Percentiles rank a stretch among this genome's conserved stretches.
Evolutionary conservation across 106 monocot species (phyloP).

Genomic region (Allium fistulosum): DNA sequence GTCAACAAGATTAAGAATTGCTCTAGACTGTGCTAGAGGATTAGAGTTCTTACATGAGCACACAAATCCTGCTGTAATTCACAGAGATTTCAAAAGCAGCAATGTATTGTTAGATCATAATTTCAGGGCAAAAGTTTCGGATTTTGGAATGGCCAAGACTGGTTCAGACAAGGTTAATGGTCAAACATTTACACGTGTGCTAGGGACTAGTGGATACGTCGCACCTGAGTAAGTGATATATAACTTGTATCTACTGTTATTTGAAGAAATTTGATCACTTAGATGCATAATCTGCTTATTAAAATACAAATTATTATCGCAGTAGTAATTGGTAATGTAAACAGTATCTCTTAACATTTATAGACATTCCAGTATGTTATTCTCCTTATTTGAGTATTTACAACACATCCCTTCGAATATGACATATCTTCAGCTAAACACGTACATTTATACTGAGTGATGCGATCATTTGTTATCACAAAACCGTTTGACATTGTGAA

Average conservation of each 20-base stretch:
- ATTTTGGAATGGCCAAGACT: conserved; percentile 85
- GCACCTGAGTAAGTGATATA: conserved; percentile 75
- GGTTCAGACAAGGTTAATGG: conserved; percentile 86
- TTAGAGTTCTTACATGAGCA: conserved; percentile 93
- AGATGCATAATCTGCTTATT: too few relatives aligned
- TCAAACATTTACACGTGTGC: conserved; percentile 59
- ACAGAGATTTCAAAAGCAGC: conserved; percentile 84
- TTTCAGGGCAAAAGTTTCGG: conserved; percentile 78
- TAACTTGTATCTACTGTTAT: too few relatives aligned
- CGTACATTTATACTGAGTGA: too few relatives aligned
- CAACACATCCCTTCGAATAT: neutral
- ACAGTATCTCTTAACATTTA: too few relatives aligned
- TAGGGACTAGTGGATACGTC: conserved; percentile 87
- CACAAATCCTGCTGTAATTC: conserved; percentile 70
- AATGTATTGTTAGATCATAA: conserved; percentile 79
- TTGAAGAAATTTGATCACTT: too few relatives aligned
- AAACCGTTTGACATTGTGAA: too few relatives aligned
- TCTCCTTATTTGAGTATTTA: neutral
- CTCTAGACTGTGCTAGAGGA: conserved; percentile 77
- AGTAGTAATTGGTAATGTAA: too few relatives aligned
- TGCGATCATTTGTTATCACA: too few relatives aligned
- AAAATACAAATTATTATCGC: too few relatives aligned
- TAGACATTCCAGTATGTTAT: neutral
- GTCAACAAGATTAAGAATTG: conserved; percentile 60
- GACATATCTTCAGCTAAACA: too few relatives aligned